Base-by-base conservation (phyloP, 2,329 filamentous ascomycete genomes). In the Coccinonectria pachysandricola region DNA sequence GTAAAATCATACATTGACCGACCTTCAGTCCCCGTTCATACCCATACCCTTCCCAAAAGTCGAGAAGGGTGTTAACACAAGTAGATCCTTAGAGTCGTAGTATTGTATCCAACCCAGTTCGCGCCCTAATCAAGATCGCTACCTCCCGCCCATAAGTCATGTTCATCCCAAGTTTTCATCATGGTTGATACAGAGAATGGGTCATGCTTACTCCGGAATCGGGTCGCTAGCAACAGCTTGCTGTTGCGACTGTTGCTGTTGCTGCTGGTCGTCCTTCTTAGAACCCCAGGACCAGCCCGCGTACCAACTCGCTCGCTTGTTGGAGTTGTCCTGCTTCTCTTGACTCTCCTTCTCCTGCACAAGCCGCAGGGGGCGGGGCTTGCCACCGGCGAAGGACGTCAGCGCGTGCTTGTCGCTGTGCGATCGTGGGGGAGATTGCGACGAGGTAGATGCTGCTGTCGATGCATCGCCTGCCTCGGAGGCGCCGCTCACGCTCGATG, bases 311-410 rank as follows among this genome's bases (percentile, higher is more conserved):
- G 64, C 60, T 24, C 75, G 60, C 59, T 78, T 79, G 45, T 67
- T 68, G n/a, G n/a, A n/a, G n/a, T n/a, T n/a, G n/a, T n/a, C n/a
- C 28, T 57, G 50, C 42, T 65, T 63, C 34, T 62, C 56, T 3
- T 49, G 49, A 26, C 71, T 69, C 12, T 57, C 53, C 39, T 79
- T 79, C 58, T 93, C 84, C 56, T 91, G 82, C 23, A 96, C 86
- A 15, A 98, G 66, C 10, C 88, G 71, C 39, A 98, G 62, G 6
- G 88, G 88, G 18, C 87, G 71, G 32, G 92, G 76, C 56, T 91
- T 91, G 22, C 74, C 74, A 4, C 70, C 71, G 30, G 71, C 58
- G 36, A 71, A 72, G 2, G 43, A 45, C 13, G 68, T 73, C n/a
- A n/a, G n/a, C 19, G 65, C 71, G 32, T 62, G 60, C 52, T 72